phyloP scores from a whole-genome alignment of 192 early-diverging fungal genomes.

The Backusella westeae region DNA sequence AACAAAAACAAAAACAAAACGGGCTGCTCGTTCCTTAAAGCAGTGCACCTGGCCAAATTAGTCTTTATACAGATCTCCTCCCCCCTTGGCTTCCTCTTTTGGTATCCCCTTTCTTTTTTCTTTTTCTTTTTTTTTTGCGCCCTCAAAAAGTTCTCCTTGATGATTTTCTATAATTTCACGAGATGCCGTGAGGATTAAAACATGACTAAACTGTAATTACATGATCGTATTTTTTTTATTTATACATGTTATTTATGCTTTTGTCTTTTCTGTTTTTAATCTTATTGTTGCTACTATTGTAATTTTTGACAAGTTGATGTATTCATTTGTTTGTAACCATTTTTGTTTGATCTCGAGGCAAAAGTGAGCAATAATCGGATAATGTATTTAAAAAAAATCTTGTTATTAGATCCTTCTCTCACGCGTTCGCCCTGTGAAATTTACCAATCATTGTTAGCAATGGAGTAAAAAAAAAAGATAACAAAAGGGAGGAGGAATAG shows the following conservation, averaged over 20 bases:
- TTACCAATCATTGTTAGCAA: slow-evolving; percentile 3
- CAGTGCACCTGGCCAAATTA: neutral
- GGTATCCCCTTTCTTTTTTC: neutral
- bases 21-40: slow-evolving; percentile 16
- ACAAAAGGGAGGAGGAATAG: slow-evolving; percentile 1
- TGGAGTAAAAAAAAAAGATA: neutral
- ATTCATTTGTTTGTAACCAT: neutral
- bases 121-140: neutral
- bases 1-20: slow-evolving; percentile 1
- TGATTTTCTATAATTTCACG: slow-evolving; percentile 4
- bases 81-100: neutral
- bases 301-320: neutral
- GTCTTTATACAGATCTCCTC: slow-evolving; percentile 13
- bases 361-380: neutral
- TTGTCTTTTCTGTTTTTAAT: neutral
- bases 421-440: slow-evolving; percentile 1
- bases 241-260: neutral
- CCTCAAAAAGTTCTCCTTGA: neutral
- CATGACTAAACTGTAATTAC: neutral
- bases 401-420: slow-evolving; percentile 2
- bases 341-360: neutral
- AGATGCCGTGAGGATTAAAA: slow-evolving; percentile 3
- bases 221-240: neutral
- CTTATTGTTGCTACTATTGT: neutral
- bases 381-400: neutral